Evolutionary conservation across 371 early-diverging fungal genomes (phyloP), one percentile per base, ranked within the genome.

Genomic region (Vairimorpha necatrix): DNA sequence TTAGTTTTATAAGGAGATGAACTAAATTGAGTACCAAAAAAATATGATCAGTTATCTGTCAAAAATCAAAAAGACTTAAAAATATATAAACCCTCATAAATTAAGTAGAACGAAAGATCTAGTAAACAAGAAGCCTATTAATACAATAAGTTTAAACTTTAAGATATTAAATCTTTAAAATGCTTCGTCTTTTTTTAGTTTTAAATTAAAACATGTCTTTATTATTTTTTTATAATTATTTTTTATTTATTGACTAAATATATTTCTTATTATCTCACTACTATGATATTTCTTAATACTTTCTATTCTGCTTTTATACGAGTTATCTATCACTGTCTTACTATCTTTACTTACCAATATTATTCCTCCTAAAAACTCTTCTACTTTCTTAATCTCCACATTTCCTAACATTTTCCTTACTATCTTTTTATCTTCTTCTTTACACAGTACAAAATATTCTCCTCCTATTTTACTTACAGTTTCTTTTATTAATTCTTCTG

Each of bases 241-340:
- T n/a, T n/a, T n/a, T n/a, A 11, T 42, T 42, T 42, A 42, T 56
- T 56, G 3, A 28, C 9, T 7, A 56, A 56, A 56, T 26, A 56
- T 56, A 56, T 28, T 7, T 9, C 30, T 56, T 2, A 26, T 20
- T 28, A 56, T 2, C 30, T 56, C 58, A 56, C 18, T 56, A 28
- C 24, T 28, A 28, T 56, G 18, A 28, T 56, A 28, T 28, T 56
- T 56, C 18, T 26, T 56, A 13, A 56, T 28, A 56, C 11, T 9
- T 16, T 56, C 58, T 28, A 83, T 33, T 62, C 85, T 74, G 26
- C 81, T 77, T 53, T 68, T 32, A 73, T 74, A 84, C 42, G 79
- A 77, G 60, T 80, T 84, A 47, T 84, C 83, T 14, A 80, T 67
- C 22, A 84, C 53, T 3, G 73, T 68, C n/a, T 60, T 81, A 22